Base-by-base conservation (phyloP, 495 filamentous ascomycete species). In the Glutinoglossum americanum region DNA sequence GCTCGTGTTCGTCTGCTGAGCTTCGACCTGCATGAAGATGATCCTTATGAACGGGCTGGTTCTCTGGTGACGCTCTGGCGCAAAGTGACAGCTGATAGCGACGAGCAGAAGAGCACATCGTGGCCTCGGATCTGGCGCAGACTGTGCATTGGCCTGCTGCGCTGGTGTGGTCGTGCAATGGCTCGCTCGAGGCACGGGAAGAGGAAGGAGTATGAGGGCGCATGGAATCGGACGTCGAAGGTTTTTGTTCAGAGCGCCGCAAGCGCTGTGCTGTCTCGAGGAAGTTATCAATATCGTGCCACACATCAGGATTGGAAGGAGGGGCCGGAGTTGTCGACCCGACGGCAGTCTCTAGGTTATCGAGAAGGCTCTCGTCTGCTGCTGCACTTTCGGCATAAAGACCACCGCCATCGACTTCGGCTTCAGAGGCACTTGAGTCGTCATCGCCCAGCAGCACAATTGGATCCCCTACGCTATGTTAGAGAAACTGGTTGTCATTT, bases 261-360 rank as follows among this genome's bases (percentile, higher is more conserved):
- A 9, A 33, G 30, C 30, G 30, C 30, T 3, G 30, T 4, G 30
- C 30, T 9, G 30, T 33, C 30, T 33, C 30, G 30, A 9, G 30
- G 30, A 9, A 33, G 30, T 33, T 9, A n/a, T n/a, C n/a, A n/a
- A n/a, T n/a, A n/a, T n/a, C n/a, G 9, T 33, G 30, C 3, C 30
- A 33, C 30, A 8, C 30, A 28, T 55, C 21, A 17, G 54, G n/a
- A 35, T 17, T 55, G 54, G 6, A 35, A 55, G 54, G 19, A 55
- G 54, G 30, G 54, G 30, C 54, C 17, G 26, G 54, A 55, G 30
- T 55, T 55, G 54, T 55, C 54, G 54, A 55, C 3, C 35, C 54
- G 30, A 55, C 37, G 54, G 30, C 30, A 5, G 54, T 55, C 25
- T 55, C 25, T 55, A 25, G 54, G 30, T 17, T 55, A 35, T 35